Percentiles rank a stretch among this genome's conserved stretches.
Conservation (phyloP, 441 rosid species). For the Pelargonium fulgidum region DNA sequence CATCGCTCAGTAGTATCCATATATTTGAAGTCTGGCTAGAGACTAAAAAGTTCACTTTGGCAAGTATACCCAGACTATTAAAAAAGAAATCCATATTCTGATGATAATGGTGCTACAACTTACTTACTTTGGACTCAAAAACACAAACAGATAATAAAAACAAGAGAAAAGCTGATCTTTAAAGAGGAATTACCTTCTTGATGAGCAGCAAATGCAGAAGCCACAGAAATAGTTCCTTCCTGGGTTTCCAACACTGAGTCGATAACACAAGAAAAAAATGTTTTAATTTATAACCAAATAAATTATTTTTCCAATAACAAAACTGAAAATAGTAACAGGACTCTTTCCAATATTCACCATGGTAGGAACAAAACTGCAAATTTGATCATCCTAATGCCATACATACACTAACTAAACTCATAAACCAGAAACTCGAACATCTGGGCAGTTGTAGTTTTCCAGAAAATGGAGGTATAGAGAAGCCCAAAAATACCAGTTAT, state of each 20-base stretch:
- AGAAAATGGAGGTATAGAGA: neutral
- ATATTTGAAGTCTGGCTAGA: neutral
- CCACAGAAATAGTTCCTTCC: conserved; percentile 70
- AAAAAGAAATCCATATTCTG: neutral
- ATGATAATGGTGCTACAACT: neutral
- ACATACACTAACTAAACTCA: neutral
- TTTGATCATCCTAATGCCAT: neutral
- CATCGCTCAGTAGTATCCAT: too few relatives aligned
- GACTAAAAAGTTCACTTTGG: neutral
- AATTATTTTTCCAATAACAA: neutral
- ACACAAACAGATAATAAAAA: too few relatives aligned
- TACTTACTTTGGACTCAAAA: too few relatives aligned
- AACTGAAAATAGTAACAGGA: neutral
- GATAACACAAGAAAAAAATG: neutral
- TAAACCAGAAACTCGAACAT: neutral
- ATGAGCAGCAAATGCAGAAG: conserved; percentile 79
- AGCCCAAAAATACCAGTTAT: neutral
- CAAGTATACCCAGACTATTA: neutral
- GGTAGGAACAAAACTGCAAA: too few relatives aligned
- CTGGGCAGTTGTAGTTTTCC: neutral
- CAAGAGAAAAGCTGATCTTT: neutral
- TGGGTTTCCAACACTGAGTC: conserved; percentile 54
- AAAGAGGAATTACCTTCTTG: conserved; percentile 53
- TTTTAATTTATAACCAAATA: neutral
- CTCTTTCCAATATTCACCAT: neutral